Evolutionary conservation across 768 basidiomycete species (phyloP).

Genomic region (Pholiota molesta): DNA sequence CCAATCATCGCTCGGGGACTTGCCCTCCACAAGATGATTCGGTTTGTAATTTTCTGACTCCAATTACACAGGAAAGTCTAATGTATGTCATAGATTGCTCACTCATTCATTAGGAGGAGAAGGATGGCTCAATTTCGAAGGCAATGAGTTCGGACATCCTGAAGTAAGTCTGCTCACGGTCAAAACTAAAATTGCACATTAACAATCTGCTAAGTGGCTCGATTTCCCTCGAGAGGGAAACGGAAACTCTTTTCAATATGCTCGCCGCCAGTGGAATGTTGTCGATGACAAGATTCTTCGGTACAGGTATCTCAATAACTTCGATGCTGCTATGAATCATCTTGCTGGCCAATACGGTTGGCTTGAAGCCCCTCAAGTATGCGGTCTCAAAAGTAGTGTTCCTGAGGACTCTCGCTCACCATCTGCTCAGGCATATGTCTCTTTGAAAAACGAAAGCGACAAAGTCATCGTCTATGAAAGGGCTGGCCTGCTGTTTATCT

Average conservation of each 20-base stretch:
- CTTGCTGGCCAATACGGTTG: slow-evolving; percentile 81
- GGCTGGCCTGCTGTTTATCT: slow-evolving; percentile 90
- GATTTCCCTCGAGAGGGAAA: slow-evolving; percentile 99
- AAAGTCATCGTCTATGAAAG: slow-evolving; percentile 95
- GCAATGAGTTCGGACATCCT: slow-evolving; percentile 98
- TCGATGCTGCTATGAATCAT: slow-evolving; percentile 91
- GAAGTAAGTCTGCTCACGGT: slow-evolving; percentile 56
- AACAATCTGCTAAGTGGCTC: slow-evolving; percentile 72
- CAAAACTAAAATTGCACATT: background rate
- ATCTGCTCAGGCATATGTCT: slow-evolving; percentile 76
- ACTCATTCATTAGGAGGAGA: slow-evolving; percentile 95
- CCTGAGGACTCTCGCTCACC: slow-evolving; percentile 11
- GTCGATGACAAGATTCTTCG: slow-evolving; percentile 84
- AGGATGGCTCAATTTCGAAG: slow-evolving; percentile 97
- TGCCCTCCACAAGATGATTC: slow-evolving; percentile 96
- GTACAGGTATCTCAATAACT: slow-evolving; percentile 94
- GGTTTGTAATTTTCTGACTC: slow-evolving; percentile 48
- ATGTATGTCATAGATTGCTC: slow-evolving; percentile 57
- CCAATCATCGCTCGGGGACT: slow-evolving; percentile 87
- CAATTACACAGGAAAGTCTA: slow-evolving; percentile 2
- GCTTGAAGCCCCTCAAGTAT: slow-evolving; percentile 81
- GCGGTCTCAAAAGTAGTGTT: slow-evolving; percentile 4
- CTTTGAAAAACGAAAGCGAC: slow-evolving; percentile 91
- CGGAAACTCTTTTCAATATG: slow-evolving; percentile 94
- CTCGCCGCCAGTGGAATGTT: slow-evolving; percentile 95